Evolutionary conservation across 495 filamentous ascomycete species (phyloP), one percentile per base, ranked within the genome.

Genomic region (Trichoderma reesei): DNA sequence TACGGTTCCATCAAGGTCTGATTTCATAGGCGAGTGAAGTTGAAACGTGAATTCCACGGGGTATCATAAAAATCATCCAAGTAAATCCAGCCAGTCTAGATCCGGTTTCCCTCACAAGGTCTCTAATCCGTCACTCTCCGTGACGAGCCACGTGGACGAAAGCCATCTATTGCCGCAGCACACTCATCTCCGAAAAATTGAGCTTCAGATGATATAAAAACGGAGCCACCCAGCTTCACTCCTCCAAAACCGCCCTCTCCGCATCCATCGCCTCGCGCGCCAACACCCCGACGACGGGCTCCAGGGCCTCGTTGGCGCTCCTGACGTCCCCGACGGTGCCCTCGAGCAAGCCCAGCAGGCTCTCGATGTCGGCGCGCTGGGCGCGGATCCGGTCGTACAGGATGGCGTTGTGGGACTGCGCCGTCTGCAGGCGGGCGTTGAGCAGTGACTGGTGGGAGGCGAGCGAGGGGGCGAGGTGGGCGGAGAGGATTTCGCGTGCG

Each of bases 301-400:
- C 76, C 42, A 81, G 70, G 67, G 79, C 68, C 59, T 75, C 72
- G 44, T 82, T 85, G 41, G 86, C 85, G 11, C 79, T 84, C 68
- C 89, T 87, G 65, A 95, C 70, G 75, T 94, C 90, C 31, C 77
- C 74, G 54, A 93, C 80, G 34, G 87, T 81, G 33, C 74, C 76
- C 72, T 92, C 90, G 33, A 94, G 77, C 11, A 80, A 77, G 5
- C 69, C 76, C 41, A 94, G 70, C 61, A 96, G 70, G 7, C 69
- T 77, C 68, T 90, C 86, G 64, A 96, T 90, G 72, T 96, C 90
- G 48, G 78, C 73, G 41, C 89, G 77, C 77, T 96, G 92, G 33
- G 72, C 77, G 65, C 82, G 77, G 3, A 95, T 79, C 26, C 80
- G 81, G 61, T 79, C 77, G 59, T 87, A 81, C 2, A 96, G 75